Evolutionary conservation across 345 rosid genomes (phyloP).

Genomic region (Syzygium grande): DNA sequence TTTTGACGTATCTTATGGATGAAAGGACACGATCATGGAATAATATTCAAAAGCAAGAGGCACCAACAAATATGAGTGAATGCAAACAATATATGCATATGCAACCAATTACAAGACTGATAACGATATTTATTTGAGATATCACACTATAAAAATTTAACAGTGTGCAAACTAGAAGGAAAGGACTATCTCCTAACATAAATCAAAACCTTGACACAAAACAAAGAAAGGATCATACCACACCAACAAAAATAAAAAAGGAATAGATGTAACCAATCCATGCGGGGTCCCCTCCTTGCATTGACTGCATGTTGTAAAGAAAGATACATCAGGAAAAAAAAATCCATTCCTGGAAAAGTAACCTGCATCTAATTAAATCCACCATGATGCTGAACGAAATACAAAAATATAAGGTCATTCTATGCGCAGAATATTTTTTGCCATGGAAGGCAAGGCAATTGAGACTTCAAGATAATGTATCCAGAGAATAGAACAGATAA

Average conservation of each 20-base stretch:
- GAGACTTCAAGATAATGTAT: not conserved
- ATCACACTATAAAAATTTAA: not conserved
- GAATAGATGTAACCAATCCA: constrained; percentile 83
- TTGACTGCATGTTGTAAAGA: constrained; percentile 49
- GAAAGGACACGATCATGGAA: not conserved
- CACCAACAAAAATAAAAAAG: constrained; percentile 68
- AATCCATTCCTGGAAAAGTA: not conserved
- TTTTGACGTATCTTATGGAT: not conserved
- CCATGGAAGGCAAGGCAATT: not conserved
- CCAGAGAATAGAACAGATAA: not conserved
- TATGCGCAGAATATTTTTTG: not conserved
- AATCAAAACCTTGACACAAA: not conserved
- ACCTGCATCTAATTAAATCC: not conserved
- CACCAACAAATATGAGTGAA: not conserved
- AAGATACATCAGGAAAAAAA: not conserved
- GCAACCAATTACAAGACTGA: not conserved
- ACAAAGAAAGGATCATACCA: constrained; percentile 38
- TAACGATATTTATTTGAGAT: not conserved
- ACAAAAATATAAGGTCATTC: not conserved
- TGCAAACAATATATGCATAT: not conserved
- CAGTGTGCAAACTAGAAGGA: not conserved
- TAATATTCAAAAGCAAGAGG: not conserved
- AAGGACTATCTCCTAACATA: not conserved
- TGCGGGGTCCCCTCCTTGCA: constrained; percentile 88
- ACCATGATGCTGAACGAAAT: not conserved